Base-by-base conservation (phyloP, 805 yeast genomes). In the Millerago galiae region DNA sequence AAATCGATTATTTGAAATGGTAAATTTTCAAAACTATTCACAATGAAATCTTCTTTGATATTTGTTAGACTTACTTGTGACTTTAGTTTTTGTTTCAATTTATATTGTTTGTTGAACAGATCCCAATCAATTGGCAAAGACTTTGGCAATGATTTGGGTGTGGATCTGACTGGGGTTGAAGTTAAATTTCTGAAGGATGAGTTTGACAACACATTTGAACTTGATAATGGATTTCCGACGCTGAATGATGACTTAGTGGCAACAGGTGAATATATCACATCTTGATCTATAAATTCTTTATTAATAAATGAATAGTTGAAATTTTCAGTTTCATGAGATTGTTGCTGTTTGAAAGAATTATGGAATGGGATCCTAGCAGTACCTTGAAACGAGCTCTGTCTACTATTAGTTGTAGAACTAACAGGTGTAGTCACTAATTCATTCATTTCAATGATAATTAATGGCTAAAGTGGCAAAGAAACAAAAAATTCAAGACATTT, bases 51-150 rank as follows among this genome's bases (percentile, higher is more conserved):
- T 17, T 34, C 42, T 27, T 21, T 38, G 8, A 26, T 37, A 26
- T 34, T 41, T 31, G 9, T 41, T 28, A 16, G 40, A 41, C 33
- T 40, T 35, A 8, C 11, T 6, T 38, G 38, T 7, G 53, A 45
- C 27, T 34, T 44, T 35, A 40, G 40, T 17, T 43, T 52, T 33
- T 55, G 58, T 18, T 55, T 52, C 33, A 55, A 34, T 16, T 45
- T 43, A 26, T 48, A 57, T 35, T 57, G 60, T 29, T 51, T 53
- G 44, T 57, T 55, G 44, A 57, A 57, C 44, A 57, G 49, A 12
- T 46, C 46, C 61, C 61, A 57, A 40, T 57, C 60, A 17, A 57
- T 48, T 3, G 61, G 61, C 9, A 55, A 35, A 3, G 56, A 51
- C 30, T 50, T 57, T 13, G 61, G 60, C 28, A 57, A 34, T 2